Evolutionary conservation across 2,329 filamentous ascomycete genomes (phyloP).

Genomic region (Claviceps monticola): DNA sequence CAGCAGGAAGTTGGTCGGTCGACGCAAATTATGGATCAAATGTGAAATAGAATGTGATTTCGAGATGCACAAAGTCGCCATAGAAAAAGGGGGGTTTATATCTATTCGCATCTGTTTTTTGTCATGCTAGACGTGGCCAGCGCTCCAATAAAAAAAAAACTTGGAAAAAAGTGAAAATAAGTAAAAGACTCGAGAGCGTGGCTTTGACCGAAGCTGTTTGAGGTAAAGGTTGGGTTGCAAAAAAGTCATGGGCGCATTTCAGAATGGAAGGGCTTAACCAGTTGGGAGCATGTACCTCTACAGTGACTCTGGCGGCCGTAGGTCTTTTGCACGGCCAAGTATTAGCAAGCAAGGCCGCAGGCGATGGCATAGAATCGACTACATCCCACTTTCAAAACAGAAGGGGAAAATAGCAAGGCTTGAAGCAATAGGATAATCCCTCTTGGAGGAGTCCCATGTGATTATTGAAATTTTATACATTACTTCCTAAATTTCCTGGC

Average conservation of each 20-base stretch:
- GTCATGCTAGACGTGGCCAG: background rate
- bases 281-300: background rate
- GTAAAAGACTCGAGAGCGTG: too few species aligned
- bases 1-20: background rate
- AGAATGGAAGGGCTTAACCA: background rate
- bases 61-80: background rate
- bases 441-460: too few species aligned
- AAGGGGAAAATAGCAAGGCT: too few species aligned
- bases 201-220: too few species aligned
- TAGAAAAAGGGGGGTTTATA: background rate
- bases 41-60: background rate
- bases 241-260: background rate
- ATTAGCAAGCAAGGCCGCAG: too few species aligned
- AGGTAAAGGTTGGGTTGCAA: background rate
- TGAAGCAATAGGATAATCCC: too few species aligned
- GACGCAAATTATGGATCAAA: background rate
- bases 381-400: too few species aligned
- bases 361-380: too few species aligned
- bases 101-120: background rate
- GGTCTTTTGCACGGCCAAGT: background rate
- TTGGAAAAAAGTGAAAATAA: background rate
- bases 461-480: background rate
- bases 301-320: background rate
- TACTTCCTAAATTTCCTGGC: conserved; percentile 72
- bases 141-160: background rate